A percentile compares a stretch with the other conserved stretches of the same genome.
Evolutionary conservation across 768 basidiomycete species (phyloP).

Genomic region (Podaxis pistillaris): DNA sequence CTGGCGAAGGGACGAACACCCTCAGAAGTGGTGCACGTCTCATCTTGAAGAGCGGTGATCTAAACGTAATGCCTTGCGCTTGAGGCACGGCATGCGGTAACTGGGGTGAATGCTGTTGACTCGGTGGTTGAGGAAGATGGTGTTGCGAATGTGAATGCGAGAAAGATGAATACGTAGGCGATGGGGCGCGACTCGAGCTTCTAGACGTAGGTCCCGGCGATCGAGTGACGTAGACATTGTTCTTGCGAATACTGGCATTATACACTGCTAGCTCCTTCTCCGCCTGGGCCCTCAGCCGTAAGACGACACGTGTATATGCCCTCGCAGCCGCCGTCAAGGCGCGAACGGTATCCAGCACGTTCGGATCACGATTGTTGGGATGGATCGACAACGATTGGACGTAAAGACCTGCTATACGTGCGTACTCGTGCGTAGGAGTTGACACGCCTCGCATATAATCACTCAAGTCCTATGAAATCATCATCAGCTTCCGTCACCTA

Average conservation of each 20-base stretch:
- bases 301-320: conserved; percentile 76
- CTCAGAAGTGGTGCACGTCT: conserved; percentile 75
- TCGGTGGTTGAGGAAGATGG: conserved; percentile 19
- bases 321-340: conserved; percentile 61
- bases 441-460: conserved; percentile 80
- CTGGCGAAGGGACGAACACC: conserved; percentile 84
- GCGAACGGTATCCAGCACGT: conserved; percentile 41
- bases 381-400: conserved; percentile 49
- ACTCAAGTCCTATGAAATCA: conserved; percentile 60
- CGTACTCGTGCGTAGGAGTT: conserved; percentile 72
- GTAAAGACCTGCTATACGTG: conserved; percentile 55
- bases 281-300: conserved; percentile 76
- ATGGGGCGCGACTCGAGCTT: conserved; percentile 64
- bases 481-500: conserved; percentile 14
- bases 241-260: conserved; percentile 17
- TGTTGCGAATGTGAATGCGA: conserved; percentile 43
- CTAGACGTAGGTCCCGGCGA: conserved; percentile 32
- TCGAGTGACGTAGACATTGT: conserved; percentile 20
- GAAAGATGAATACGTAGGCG: conserved; percentile 53
- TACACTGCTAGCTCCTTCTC: conserved; percentile 49
- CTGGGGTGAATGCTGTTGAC: not conserved
- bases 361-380: conserved; percentile 39
- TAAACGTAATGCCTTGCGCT: conserved; percentile 40
- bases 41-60: conserved; percentile 67
- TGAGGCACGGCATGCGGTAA: conserved; percentile 16